Percentiles rank a stretch among this genome's conserved stretches.
Conservation (phyloP, 441 rosid species). For the Gossypium aridum region DNA sequence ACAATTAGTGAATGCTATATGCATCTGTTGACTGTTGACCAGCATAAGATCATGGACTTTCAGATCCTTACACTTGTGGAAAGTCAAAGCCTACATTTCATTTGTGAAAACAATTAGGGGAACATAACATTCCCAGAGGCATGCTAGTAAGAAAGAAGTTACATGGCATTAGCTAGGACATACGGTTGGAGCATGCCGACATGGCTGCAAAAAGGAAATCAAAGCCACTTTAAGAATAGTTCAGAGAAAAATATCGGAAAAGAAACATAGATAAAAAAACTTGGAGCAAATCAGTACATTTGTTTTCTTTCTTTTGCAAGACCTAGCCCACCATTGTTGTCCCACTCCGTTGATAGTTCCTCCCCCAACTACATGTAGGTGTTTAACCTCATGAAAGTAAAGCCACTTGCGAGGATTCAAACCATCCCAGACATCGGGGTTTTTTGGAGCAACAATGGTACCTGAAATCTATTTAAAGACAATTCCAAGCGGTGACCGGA, state of each 20-base stretch:
- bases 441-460: slow-evolving; percentile 62
- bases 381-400: slow-evolving; percentile 66
- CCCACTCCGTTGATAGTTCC: slow-evolving; percentile 86
- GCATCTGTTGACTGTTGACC: slow-evolving; percentile 72
- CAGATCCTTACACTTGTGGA: slow-evolving; percentile 81
- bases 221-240: slow-evolving; percentile 17
- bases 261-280: slow-evolving; percentile 11
- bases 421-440: slow-evolving; percentile 73
- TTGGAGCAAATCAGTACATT: slow-evolving; percentile 29
- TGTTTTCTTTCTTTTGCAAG: slow-evolving; percentile 63
- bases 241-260: slow-evolving; percentile 3
- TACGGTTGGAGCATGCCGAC: slow-evolving; percentile 89
- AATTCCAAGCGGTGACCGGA: slow-evolving; percentile 11
- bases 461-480: slow-evolving; percentile 55
- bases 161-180: slow-evolving; percentile 26
- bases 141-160: neutral
- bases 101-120: slow-evolving; percentile 2
- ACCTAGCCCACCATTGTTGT: slow-evolving; percentile 69
- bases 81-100: slow-evolving; percentile 62
- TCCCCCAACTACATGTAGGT: slow-evolving; percentile 68
- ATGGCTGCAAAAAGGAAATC: slow-evolving; percentile 53
- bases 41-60: slow-evolving; percentile 46
- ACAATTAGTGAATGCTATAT: slow-evolving; percentile 67
- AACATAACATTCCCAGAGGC: neutral
- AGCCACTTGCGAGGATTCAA: slow-evolving; percentile 73